Evolutionary conservation across 2,329 filamentous ascomycete genomes (phyloP).

Genomic region (Fusarium temperatum): DNA sequence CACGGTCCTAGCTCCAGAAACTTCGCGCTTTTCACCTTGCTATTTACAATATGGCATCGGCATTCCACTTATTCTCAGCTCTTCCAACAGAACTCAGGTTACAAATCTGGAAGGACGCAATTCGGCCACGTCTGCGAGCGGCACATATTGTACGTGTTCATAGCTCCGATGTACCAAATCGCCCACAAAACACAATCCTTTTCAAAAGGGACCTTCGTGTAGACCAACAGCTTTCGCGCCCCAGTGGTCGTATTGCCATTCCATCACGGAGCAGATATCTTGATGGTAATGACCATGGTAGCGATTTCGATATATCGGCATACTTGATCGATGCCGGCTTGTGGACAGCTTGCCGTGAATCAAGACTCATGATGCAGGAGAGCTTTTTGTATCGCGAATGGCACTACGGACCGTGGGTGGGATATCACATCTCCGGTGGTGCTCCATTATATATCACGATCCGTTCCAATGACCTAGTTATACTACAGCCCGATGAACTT

Average conservation of each 20-base stretch:
- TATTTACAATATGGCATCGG: neutral
- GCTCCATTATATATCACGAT: neutral
- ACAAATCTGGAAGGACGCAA: neutral
- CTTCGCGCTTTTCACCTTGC: rapidly evolving
- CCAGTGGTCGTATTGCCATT: too few species aligned
- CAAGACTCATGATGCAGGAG: neutral
- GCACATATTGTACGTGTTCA: rapidly evolving
- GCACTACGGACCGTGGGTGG: rapidly evolving
- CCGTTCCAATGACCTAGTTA: neutral
- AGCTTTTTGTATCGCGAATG: rapidly evolving
- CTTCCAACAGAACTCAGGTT: neutral
- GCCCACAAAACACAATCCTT: neutral
- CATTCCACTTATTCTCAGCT: neutral
- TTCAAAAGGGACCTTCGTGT: too few species aligned
- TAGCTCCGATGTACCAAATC: neutral
- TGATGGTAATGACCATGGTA: rapidly evolving
- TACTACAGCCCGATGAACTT: neutral
- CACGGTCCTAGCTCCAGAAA: neutral
- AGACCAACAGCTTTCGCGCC: too few species aligned
- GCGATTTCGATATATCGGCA: neutral
- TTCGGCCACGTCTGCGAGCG: neutral
- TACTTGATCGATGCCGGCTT: neutral
- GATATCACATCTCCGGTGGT: neutral
- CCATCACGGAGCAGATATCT: too few species aligned
- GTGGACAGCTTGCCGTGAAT: neutral